A percentile compares a stretch with the other conserved stretches of the same genome.
Evolutionary conservation across 805 yeast species (phyloP).

Genomic region (Yamadazyma laniorum): DNA sequence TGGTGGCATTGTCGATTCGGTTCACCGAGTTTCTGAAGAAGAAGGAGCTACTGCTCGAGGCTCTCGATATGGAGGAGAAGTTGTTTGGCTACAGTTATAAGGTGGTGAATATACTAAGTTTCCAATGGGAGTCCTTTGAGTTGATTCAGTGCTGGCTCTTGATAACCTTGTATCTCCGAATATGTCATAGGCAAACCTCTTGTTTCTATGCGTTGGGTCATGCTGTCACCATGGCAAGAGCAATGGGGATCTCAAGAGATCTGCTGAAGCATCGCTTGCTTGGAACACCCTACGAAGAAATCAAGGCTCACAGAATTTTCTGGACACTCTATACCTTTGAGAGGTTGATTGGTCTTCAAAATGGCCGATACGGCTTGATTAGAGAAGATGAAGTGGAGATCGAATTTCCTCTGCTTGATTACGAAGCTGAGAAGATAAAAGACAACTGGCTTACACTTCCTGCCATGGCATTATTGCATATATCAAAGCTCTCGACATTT

Average conservation of each 20-base stretch:
- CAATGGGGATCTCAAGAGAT: conserved; percentile 36
- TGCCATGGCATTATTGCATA: conserved; percentile 44
- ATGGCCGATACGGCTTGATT: conserved; percentile 43
- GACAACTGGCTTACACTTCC: conserved; percentile 53
- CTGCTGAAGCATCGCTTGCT: conserved; percentile 13
- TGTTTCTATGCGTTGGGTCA: conserved; percentile 30
- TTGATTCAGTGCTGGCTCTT: conserved; percentile 42
- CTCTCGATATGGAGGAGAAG: conserved; percentile 30
- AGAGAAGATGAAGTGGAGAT: conserved; percentile 40
- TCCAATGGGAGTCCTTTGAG: conserved; percentile 45
- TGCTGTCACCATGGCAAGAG: conserved; percentile 35
- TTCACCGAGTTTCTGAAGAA: conserved; percentile 42
- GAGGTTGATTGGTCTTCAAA: conserved; percentile 50
- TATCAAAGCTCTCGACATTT: conserved; percentile 39
- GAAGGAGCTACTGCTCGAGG: conserved; percentile 26
- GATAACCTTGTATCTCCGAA: conserved; percentile 34
- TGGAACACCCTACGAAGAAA: conserved; percentile 36
- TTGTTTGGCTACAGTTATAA: conserved; percentile 33
- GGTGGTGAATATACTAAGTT: conserved; percentile 31
- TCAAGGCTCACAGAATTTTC: conserved; percentile 51
- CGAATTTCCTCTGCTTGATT: conserved; percentile 29
- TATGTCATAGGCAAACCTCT: conserved; percentile 39
- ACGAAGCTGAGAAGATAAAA: conserved; percentile 24
- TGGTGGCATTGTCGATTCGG: conserved; percentile 50
- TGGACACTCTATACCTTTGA: conserved; percentile 58